A percentile compares a stretch with the other conserved stretches of the same genome.
phyloP scores from a whole-genome alignment of 208 protist species.

The Wallacemonas sp. region DNA sequence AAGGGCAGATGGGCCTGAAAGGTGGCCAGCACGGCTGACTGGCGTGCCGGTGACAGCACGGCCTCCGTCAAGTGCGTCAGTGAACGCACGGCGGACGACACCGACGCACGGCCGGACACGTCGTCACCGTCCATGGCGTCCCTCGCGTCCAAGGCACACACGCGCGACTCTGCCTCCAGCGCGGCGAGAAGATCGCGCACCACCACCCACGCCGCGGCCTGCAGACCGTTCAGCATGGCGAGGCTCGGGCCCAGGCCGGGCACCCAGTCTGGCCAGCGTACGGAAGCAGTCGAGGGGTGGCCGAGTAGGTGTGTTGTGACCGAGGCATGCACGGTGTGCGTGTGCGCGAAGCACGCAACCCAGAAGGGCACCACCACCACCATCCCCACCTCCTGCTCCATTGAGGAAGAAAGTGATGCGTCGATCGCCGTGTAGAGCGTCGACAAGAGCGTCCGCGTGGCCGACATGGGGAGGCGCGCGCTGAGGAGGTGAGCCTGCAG shows the following conservation, averaged over 20 bases:
- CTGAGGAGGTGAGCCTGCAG: conserved; percentile 2
- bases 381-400: not conserved
- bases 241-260: conserved; percentile 18
- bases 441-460: not conserved
- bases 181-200: conserved; percentile 22
- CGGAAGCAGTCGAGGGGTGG: not conserved
- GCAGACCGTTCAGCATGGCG: conserved; percentile 29
- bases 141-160: not conserved
- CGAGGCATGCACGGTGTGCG: conserved; percentile 13
- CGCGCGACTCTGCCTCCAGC: not conserved
- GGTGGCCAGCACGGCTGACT: not conserved
- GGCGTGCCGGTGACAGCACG: not conserved
- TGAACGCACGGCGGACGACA: not conserved
- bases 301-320: not conserved
- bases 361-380: conserved; percentile 24
- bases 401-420: not conserved
- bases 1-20: conserved; percentile 10
- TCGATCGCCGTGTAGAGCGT: not conserved
- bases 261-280: conserved; percentile 43
- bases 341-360: conserved; percentile 36
- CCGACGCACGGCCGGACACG: not conserved
- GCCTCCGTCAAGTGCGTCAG: conserved; percentile 3
- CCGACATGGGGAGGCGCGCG: not conserved
- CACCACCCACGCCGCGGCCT: conserved; percentile 25
- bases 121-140: not conserved